These are phyloP conservation scores for Trametes sanguinea DNA, from an alignment of 768 basidiomycete genomes.

Conservation along the genomic window DNA sequence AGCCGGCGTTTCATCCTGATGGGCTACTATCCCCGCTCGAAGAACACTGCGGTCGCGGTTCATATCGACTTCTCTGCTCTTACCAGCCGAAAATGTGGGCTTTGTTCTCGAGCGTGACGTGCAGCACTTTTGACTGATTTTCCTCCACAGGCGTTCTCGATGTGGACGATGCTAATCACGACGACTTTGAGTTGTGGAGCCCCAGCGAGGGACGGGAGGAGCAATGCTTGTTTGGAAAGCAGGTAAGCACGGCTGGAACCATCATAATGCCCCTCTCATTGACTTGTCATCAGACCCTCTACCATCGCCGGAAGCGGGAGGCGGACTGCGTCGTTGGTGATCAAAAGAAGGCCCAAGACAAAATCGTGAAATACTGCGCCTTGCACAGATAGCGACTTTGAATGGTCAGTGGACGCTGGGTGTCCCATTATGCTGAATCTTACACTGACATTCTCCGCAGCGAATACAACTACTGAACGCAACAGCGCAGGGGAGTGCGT, in stretches of 20 bases:
- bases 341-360: constrained; percentile 51
- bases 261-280: neutral
- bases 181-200: constrained; percentile 98
- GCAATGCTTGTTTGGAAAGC: constrained; percentile 87
- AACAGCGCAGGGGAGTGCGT: constrained; percentile 74
- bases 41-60: constrained; percentile 58
- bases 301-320: constrained; percentile 82
- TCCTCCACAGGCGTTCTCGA: constrained; percentile 60
- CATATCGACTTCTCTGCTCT: constrained; percentile 89
- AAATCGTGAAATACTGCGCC: constrained; percentile 67
- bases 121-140: constrained; percentile 11
- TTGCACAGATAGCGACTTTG: constrained; percentile 85
- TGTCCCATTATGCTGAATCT: no score
- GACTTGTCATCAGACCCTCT: constrained; percentile 64
- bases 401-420: constrained; percentile 65
- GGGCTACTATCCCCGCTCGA: constrained; percentile 54
- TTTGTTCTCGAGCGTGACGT: neutral
- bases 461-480: constrained; percentile 89
- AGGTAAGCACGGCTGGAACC: constrained; percentile 41
- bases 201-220: constrained; percentile 89
- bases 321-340: constrained; percentile 84
- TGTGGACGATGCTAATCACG: constrained; percentile 69
- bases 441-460: constrained; percentile 41
- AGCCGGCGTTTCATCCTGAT: constrained; percentile 89
- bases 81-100: constrained; percentile 75